Evolutionary conservation across 139 green algal species (phyloP).

Genomic region (Yamagishiella unicocca): DNA sequence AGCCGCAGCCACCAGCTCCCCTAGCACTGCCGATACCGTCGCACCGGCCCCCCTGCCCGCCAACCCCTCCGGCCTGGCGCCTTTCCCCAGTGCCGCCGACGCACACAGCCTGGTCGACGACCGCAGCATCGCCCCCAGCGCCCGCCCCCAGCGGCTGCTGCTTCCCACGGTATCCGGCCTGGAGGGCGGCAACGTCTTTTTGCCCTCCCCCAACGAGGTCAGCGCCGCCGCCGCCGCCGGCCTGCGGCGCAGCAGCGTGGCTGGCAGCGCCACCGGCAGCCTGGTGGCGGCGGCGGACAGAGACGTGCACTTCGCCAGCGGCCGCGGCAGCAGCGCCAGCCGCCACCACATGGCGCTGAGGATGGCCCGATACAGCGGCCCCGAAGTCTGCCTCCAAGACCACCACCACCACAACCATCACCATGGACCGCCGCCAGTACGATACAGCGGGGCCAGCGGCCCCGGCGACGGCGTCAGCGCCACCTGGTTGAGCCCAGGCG

Average conservation of each 20-base stretch:
- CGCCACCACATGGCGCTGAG: neutral
- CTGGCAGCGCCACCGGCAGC: neutral
- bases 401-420: neutral
- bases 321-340: neutral
- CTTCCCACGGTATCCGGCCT: too few relatives aligned
- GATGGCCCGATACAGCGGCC: neutral
- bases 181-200: too few relatives aligned
- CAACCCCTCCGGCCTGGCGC: neutral
- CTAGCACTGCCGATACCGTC: neutral
- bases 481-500: neutral
- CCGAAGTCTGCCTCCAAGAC: neutral
- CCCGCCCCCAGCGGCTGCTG: too few relatives aligned
- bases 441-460: neutral
- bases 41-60: neutral
- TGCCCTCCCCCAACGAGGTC: too few relatives aligned
- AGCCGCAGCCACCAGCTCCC: neutral
- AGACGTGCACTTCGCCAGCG: neutral
- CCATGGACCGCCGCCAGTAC: neutral
- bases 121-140: neutral
- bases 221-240: too few relatives aligned
- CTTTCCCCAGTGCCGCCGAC: neutral
- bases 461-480: neutral
- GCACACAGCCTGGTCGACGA: neutral
- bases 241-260: neutral
- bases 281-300: neutral